These are phyloP conservation scores for Colletotrichum scovillei DNA, from an alignment of 2,329 filamentous ascomycete genomes.

Conservation along the genomic window DNA sequence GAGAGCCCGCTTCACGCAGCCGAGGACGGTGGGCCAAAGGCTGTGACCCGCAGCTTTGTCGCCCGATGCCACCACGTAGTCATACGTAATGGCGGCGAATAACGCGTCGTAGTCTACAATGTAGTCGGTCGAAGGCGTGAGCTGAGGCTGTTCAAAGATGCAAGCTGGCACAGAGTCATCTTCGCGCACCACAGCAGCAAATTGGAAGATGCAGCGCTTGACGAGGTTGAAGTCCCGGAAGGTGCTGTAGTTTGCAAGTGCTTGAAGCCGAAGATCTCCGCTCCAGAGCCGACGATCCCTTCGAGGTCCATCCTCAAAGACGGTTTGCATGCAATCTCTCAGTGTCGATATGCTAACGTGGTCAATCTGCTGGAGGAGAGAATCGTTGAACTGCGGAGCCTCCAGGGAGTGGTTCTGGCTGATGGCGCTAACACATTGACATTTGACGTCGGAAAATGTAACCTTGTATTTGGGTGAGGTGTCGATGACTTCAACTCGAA, in stretches of 20 bases:
- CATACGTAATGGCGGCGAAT: conserved; percentile 45
- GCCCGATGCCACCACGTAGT: conserved; percentile 46
- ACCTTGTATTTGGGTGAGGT: conserved; percentile 49
- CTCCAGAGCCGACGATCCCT: conserved; percentile 50
- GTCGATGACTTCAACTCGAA: conserved; percentile 47
- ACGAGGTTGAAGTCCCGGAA: conserved; percentile 47
- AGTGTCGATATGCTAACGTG: conserved; percentile 46
- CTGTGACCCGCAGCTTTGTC: conserved; percentile 42
- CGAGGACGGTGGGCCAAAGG: conserved; percentile 46
- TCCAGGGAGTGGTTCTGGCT: conserved; percentile 36
- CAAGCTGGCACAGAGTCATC: conserved; percentile 48
- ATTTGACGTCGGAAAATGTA: conserved; percentile 42
- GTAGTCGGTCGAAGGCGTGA: conserved; percentile 46
- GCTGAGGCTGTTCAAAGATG: conserved; percentile 46
- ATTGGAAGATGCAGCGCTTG: conserved; percentile 49
- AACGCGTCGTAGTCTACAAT: conserved; percentile 51
- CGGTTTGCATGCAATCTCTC: conserved; percentile 52
- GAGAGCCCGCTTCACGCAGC: conserved; percentile 42
- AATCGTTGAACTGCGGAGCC: conserved; percentile 33
- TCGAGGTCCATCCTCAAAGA: conserved; percentile 52
- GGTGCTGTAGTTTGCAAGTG: conserved; percentile 49
- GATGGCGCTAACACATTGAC: conserved; percentile 44
- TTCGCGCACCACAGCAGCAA: conserved; percentile 45
- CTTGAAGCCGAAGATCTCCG: conserved; percentile 50
- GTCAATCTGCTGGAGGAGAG: conserved; percentile 43